Evolutionary conservation across 345 rosid genomes (phyloP), one percentile per base, ranked within the genome.

Genomic region (Kandelia obovata): DNA sequence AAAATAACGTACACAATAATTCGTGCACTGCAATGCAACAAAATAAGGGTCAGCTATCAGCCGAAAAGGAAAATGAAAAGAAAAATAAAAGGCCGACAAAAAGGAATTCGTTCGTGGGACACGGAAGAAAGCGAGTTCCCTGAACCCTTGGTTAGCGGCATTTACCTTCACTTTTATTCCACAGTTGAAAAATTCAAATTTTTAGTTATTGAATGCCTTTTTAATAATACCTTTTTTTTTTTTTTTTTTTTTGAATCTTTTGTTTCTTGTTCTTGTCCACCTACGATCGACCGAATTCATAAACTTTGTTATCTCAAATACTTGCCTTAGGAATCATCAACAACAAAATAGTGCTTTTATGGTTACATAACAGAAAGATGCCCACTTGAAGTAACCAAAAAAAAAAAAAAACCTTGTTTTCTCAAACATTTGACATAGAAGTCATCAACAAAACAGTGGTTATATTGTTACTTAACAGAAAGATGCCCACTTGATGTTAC

Each of bases 391-490:
- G 11, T 39, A 9, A 39, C 17, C 17, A 20, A 49, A n/a, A 21
- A 21, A 21, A 21, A 21, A 21, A 21, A 21, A 21, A 28, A 20
- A 20, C 26, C 7, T 47, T 64, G 56, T 20, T 64, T 26, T 7
- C 9, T 30, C 6, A 49, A 0, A 6, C 39, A 4, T 51, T 28
- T 49, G 5, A 3, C 65, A 34, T 61, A 34, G 49, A 23, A 61
- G 21, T 59, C 58, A 4, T 51, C 30, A 10, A 25, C 58, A 20
- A 30, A 52, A 52, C 58, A 49, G 31, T 19, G 5, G 20, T 19
- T 30, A 27, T 13, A 56, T 56, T 28, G 47, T 68, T 68, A 11
- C 28, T 2, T 58, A 47, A 58, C 65, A 59, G 49, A 68, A 55
- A 55, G 31, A 35, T 37, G 5, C 4, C 49, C 15, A 11, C 16